Base-by-base conservation (phyloP, 169 alveolate species). In the Neospora caninum region DNA sequence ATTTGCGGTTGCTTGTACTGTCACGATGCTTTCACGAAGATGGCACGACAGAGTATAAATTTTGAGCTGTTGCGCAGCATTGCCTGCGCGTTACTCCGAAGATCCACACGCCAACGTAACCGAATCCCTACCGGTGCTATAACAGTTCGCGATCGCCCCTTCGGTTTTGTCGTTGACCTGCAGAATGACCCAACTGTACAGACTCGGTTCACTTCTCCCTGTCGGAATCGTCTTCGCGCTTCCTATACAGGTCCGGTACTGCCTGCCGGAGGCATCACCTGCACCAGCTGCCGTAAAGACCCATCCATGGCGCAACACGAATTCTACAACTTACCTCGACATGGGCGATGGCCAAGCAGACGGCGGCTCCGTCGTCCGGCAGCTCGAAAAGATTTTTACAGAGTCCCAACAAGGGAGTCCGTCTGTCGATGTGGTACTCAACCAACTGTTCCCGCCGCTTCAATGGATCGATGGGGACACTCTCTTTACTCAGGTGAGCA, bases 361-460 rank as follows among this genome's bases (percentile, higher is more conserved):
- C 89, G 69, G 69, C 58, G 27, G 39, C 89, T 13, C n/a, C 6
- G 67, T 43, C 13, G 67, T 31, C n/a, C 89, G 67, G 1, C 54
- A 39, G 67, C 89, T 82, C 41, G 67, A 39, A n/a, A 82, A 82
- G 67, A 25, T 27, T 49, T 41, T 41, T 69, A 82, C 16, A 25
- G 67, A 42, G 31, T 41, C 89, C 31, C 54, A 20, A 27, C n/a
- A 82, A 41, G 89, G 89, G 25, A 69, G 89, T 6, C 89, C 67
- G n/a, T 82, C 92, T 13, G 94, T 86, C 45, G 94, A 93, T 49
- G 91, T 80, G 29, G 91, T 93, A 22, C 93, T 93, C 41, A 89
- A 93, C 43, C 58, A 93, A 29, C 84, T 93, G 70, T 93, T 93
- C 34, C 95, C 95, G 9, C 95, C 95, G 0, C 88, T 67, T 20